These are phyloP conservation scores for Leccinum broughii DNA, from an alignment of 768 basidiomycete species.

Conservation along the genomic window DNA sequence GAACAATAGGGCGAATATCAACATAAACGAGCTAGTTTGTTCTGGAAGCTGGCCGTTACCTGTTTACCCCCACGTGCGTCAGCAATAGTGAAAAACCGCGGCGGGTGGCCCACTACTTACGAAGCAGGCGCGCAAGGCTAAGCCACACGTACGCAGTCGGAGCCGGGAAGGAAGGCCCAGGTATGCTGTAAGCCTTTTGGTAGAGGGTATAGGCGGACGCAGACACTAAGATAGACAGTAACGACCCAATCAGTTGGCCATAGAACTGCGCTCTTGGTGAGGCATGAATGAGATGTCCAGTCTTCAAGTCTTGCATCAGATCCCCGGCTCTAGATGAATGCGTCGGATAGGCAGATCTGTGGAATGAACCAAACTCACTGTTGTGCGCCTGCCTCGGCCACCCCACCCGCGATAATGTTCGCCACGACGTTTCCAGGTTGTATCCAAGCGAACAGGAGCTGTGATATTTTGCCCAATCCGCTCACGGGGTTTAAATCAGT, in stretches of 20 bases:
- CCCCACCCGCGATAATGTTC: slow-evolving; percentile 95
- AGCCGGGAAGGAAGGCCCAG: slow-evolving; percentile 93
- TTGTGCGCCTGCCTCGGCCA: slow-evolving; percentile 94
- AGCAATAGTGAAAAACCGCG: neutral
- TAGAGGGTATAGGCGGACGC: slow-evolving; percentile 87
- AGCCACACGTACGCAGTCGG: slow-evolving; percentile 96
- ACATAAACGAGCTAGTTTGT: slow-evolving; percentile 76
- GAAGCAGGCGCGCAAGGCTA: slow-evolving; percentile 69
- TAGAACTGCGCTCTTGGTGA: slow-evolving; percentile 95
- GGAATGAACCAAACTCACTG: slow-evolving; percentile 52
- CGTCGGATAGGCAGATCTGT: slow-evolving; percentile 4
- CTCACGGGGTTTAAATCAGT: slow-evolving; percentile 93
- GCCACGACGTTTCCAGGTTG: slow-evolving; percentile 97
- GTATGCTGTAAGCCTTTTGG: slow-evolving; percentile 83
- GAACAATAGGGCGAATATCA: slow-evolving; percentile 71
- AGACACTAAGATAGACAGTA: slow-evolving; percentile 85
- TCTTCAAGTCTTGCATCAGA: slow-evolving; percentile 98
- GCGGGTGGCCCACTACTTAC: slow-evolving; percentile 42
- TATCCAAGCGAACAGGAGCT: slow-evolving; percentile 90
- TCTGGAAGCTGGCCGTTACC: slow-evolving; percentile 83
- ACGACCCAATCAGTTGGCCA: slow-evolving; percentile 89
- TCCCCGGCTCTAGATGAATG: slow-evolving; percentile 73
- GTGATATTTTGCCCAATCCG: slow-evolving; percentile 92
- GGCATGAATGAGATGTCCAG: slow-evolving; percentile 88
- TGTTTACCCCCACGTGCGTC: slow-evolving; percentile 33